phyloP scores from a whole-genome alignment of 202 grass and related monocot genomes.

The Eragrostis tef region DNA sequence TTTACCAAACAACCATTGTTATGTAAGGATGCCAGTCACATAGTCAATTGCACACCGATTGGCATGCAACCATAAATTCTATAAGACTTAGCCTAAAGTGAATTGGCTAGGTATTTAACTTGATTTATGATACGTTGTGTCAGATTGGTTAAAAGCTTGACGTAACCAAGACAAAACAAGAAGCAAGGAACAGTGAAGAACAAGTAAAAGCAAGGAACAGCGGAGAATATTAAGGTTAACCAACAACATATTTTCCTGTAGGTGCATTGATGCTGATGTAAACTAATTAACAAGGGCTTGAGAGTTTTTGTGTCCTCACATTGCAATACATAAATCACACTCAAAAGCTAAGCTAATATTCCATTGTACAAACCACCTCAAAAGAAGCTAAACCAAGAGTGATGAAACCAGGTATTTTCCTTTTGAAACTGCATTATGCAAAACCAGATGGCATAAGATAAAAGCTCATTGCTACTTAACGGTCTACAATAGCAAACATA shows the following conservation, averaged over 20 bases:
- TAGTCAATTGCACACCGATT: neutral
- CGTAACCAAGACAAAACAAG: neutral
- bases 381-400: neutral
- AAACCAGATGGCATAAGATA: neutral
- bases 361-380: neutral
- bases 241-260: neutral
- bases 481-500: too few relatives aligned
- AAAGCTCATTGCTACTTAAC: neutral
- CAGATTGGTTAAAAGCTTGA: neutral
- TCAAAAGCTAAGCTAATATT: neutral
- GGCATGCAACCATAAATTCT: neutral
- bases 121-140: neutral
- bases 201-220: neutral
- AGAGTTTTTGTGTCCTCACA: neutral
- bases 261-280: neutral
- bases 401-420: neutral
- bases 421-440: neutral
- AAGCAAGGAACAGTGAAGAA: neutral
- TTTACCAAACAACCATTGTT: neutral
- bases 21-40: neutral
- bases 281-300: neutral
- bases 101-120: neutral
- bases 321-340: neutral
- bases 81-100: neutral
- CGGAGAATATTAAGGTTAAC: neutral